Evolutionary conservation across 352 stramenopile species (phyloP).

Genomic region (Globisporangium ultimum): DNA sequence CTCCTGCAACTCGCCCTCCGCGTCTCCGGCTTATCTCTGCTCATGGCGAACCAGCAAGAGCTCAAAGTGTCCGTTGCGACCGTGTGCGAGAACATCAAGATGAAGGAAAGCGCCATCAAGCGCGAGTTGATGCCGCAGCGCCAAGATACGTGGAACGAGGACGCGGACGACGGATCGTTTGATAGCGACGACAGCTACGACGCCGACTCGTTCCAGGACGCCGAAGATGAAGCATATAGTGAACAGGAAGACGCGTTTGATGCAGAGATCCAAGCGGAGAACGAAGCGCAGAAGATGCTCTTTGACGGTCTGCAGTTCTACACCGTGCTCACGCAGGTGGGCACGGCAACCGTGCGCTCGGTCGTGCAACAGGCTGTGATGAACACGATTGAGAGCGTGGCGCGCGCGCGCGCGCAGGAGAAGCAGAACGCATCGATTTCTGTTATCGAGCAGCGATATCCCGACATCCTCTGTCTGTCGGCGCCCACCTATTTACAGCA

Average conservation of each 20-base stretch:
- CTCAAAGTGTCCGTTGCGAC: slow-evolving; percentile 8
- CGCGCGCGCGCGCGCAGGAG: slow-evolving; percentile 21
- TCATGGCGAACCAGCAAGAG: slow-evolving; percentile 26
- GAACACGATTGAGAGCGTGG: slow-evolving; percentile 25
- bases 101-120: background rate
- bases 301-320: slow-evolving; percentile 74
- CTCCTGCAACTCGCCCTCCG: background rate
- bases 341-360: slow-evolving; percentile 25
- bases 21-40: slow-evolving; percentile 13
- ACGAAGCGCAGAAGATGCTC: slow-evolving; percentile 23
- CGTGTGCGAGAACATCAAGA: slow-evolving; percentile 1
- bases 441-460: slow-evolving; percentile 53
- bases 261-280: slow-evolving; percentile 7
- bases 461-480: slow-evolving; percentile 62
- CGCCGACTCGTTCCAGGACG: slow-evolving; percentile 1
- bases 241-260: slow-evolving; percentile 10
- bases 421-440: slow-evolving; percentile 50
- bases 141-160: background rate
- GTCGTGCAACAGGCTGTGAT: slow-evolving; percentile 37
- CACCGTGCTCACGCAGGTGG: slow-evolving; percentile 41
- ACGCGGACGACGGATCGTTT: background rate
- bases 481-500: slow-evolving; percentile 8
- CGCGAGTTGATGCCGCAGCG: slow-evolving; percentile 2
- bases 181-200: background rate
- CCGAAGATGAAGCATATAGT: slow-evolving; percentile 2